These are phyloP conservation scores for Cunninghamia lanceolata DNA, from an alignment of 75 land plant species.

Conservation along the genomic window DNA sequence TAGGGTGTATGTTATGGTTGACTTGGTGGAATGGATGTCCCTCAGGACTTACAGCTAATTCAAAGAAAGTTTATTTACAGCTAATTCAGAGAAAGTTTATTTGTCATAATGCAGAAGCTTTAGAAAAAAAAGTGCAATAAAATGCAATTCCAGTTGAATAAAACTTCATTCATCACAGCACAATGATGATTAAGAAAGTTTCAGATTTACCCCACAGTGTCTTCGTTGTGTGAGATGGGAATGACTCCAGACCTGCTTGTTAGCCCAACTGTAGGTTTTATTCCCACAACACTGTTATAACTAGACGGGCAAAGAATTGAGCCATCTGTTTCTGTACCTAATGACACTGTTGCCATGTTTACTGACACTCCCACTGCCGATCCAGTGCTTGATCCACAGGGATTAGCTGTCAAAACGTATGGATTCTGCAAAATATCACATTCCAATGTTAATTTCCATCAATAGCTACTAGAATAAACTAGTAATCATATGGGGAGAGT, in stretches of 20 bases:
- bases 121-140: background rate
- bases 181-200: too few relatives aligned
- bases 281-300: slow-evolving; percentile 55
- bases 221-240: slow-evolving; percentile 44
- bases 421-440: slow-evolving; percentile 45
- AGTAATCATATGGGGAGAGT: background rate
- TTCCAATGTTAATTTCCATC: too few relatives aligned
- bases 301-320: slow-evolving; percentile 58
- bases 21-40: too few relatives aligned
- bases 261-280: slow-evolving; percentile 67
- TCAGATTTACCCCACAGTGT: slow-evolving; percentile 48
- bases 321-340: slow-evolving; percentile 64
- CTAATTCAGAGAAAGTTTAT: background rate
- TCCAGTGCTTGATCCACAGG: slow-evolving; percentile 72
- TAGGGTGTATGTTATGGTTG: too few relatives aligned
- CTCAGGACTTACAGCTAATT: background rate
- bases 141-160: background rate
- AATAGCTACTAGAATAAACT: background rate
- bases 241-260: slow-evolving; percentile 65
- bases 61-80: background rate
- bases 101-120: too few relatives aligned
- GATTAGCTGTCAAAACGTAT: slow-evolving; percentile 25
- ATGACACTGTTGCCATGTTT: slow-evolving; percentile 56
- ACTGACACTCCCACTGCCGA: slow-evolving; percentile 58
- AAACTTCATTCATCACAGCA: background rate